Conservation (phyloP, 345 rosid species). For the Camelina sativa region DNA sequence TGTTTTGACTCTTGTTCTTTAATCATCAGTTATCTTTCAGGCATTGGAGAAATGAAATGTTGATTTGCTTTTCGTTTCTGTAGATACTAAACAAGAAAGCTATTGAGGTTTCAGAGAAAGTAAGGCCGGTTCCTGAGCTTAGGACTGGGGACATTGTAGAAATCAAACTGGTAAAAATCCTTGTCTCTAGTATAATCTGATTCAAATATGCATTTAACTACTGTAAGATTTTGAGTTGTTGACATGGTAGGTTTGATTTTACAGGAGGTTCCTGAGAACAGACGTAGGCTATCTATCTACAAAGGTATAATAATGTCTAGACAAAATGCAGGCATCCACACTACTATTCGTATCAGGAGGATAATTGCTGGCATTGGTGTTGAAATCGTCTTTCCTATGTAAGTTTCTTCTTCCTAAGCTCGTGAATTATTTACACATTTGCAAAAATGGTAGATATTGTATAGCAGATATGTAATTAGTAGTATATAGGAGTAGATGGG, state of each 20-base stretch:
- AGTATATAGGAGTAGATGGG: not conserved
- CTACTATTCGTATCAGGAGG: slow-evolving; percentile 81
- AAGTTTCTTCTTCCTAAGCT: slow-evolving; percentile 2
- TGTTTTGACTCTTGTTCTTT: slow-evolving; percentile 2
- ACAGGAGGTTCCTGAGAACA: slow-evolving; percentile 82
- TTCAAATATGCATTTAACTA: not conserved
- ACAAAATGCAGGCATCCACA: slow-evolving; percentile 91
- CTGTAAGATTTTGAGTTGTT: slow-evolving; percentile 18
- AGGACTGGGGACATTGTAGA: slow-evolving; percentile 84
- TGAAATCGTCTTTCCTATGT: slow-evolving; percentile 83
- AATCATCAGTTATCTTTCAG: not conserved
- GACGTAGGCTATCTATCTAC: slow-evolving; percentile 76
- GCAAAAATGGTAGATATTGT: not conserved
- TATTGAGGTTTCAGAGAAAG: slow-evolving; percentile 69
- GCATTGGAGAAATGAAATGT: not conserved
- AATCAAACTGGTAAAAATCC: slow-evolving; percentile 69
- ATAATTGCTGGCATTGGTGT: slow-evolving; percentile 80
- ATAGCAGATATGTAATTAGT: not conserved
- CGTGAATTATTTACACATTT: not conserved
- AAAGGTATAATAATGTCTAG: slow-evolving; percentile 85
- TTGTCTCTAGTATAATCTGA: slow-evolving; percentile 22
- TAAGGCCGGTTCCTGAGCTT: slow-evolving; percentile 73
- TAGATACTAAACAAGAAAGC: slow-evolving; percentile 87
- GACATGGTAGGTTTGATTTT: slow-evolving; percentile 34
- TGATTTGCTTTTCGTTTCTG: slow-evolving; percentile 17